These are phyloP conservation scores for Backusella tuberculispora DNA, from an alignment of 192 early-diverging fungal genomes.

Conservation along the genomic window DNA sequence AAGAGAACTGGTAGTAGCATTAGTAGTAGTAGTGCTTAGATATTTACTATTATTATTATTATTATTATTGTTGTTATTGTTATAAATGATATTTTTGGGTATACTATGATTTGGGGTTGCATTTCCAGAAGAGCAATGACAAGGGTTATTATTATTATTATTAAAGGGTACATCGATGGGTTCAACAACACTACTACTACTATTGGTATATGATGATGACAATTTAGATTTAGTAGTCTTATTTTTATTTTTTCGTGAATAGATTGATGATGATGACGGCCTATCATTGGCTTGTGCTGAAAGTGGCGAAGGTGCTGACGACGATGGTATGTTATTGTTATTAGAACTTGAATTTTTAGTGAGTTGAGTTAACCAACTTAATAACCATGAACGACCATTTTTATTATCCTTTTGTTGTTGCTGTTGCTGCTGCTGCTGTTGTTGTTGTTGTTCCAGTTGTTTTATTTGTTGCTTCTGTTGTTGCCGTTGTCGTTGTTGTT, in stretches of 20 bases:
- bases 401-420: slow-evolving; percentile 5
- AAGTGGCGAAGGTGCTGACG: neutral
- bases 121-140: neutral
- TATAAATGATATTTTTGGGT: neutral
- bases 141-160: neutral
- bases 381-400: neutral
- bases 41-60: neutral
- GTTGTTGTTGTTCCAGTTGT: neutral
- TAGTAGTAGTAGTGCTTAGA: neutral
- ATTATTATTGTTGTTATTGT: neutral
- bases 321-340: neutral
- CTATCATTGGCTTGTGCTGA: neutral
- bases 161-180: slow-evolving; percentile 4
- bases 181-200: neutral
- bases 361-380: slow-evolving; percentile 12
- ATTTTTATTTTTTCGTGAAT: slow-evolving; percentile 1
- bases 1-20: too few relatives aligned
- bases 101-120: neutral
- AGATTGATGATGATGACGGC: neutral
- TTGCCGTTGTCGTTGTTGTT: neutral
- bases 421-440: neutral
- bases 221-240: neutral
- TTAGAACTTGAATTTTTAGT: neutral
- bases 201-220: neutral
- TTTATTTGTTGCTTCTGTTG: neutral